These are phyloP conservation scores for Lipomyces yamanashiensis DNA, from an alignment of 805 yeast species.

Conservation along the genomic window DNA sequence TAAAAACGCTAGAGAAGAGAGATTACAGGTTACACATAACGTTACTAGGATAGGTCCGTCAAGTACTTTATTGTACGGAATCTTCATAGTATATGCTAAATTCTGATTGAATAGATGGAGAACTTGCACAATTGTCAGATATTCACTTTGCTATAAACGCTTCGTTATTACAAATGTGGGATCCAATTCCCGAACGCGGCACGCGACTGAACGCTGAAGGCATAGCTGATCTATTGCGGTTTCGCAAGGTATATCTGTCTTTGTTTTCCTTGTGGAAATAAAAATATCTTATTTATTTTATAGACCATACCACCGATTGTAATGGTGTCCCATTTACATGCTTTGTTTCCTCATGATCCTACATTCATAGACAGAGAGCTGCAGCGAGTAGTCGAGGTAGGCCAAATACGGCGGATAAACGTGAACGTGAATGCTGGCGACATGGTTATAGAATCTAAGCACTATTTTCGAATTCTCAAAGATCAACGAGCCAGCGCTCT, in stretches of 20 bases:
- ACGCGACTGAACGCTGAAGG: slow-evolving; percentile 38
- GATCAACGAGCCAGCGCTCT: neutral
- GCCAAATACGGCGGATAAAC: slow-evolving; percentile 41
- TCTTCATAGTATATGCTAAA: neutral
- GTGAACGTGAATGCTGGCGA: slow-evolving; percentile 45
- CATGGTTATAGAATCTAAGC: slow-evolving; percentile 40
- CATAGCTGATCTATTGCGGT: slow-evolving; percentile 39
- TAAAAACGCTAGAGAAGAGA: slow-evolving; percentile 13
- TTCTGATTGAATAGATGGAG: slow-evolving; percentile 17
- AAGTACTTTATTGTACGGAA: neutral
- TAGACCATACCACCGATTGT: slow-evolving; percentile 43
- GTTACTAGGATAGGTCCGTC: slow-evolving; percentile 23
- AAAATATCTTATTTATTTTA: neutral
- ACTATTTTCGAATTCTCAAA: slow-evolving; percentile 34
- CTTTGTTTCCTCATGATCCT: slow-evolving; percentile 45
- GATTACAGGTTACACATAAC: slow-evolving; percentile 17
- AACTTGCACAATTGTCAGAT: slow-evolving; percentile 31
- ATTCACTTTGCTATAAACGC: slow-evolving; percentile 38
- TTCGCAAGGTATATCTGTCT: slow-evolving; percentile 35
- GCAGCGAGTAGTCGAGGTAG: slow-evolving; percentile 36
- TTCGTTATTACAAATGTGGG: slow-evolving; percentile 43
- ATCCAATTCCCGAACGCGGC: slow-evolving; percentile 43
- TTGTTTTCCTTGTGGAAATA: neutral
- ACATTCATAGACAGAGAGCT: slow-evolving; percentile 47
- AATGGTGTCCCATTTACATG: slow-evolving; percentile 45